These are phyloP conservation scores for Nymphaea colorata DNA, from an alignment of 164 flowering plant genomes.

Conservation along the genomic window DNA sequence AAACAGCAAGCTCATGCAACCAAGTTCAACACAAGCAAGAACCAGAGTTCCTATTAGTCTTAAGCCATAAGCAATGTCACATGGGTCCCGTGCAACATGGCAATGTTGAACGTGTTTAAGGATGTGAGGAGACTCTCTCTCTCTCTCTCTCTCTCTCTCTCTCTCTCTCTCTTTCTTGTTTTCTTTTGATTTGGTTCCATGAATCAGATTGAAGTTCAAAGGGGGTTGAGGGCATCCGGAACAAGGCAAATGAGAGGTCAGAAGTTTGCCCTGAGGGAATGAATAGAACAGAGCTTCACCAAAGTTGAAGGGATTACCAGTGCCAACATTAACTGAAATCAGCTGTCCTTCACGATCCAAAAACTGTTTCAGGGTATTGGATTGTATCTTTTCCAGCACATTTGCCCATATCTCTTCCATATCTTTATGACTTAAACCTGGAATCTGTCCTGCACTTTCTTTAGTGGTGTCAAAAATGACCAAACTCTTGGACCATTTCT, in stretches of 20 bases:
- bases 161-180: too few relatives aligned
- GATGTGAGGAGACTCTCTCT: too few relatives aligned
- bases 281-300: background rate
- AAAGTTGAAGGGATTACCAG: conserved; percentile 43
- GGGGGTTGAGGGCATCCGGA: too few relatives aligned
- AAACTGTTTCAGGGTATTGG: conserved; percentile 49
- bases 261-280: too few relatives aligned
- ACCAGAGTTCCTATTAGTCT: background rate
- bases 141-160: too few relatives aligned
- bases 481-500: background rate
- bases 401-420: conserved; percentile 74
- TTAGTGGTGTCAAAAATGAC: conserved; percentile 14
- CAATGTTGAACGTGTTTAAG: too few relatives aligned
- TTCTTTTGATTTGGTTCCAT: too few relatives aligned
- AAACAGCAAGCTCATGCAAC: background rate
- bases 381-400: conserved; percentile 51
- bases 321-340: conserved; percentile 61
- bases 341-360: conserved; percentile 78
- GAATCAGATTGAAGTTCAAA: too few relatives aligned
- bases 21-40: background rate
- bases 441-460: conserved; percentile 19
- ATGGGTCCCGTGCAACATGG: background rate
- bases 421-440: conserved; percentile 23
- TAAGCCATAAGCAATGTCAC: background rate
- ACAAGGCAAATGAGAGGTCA: too few relatives aligned